These are phyloP conservation scores for Botryococcus braunii DNA, from an alignment of 163 green algal genomes.

Conservation along the genomic window DNA sequence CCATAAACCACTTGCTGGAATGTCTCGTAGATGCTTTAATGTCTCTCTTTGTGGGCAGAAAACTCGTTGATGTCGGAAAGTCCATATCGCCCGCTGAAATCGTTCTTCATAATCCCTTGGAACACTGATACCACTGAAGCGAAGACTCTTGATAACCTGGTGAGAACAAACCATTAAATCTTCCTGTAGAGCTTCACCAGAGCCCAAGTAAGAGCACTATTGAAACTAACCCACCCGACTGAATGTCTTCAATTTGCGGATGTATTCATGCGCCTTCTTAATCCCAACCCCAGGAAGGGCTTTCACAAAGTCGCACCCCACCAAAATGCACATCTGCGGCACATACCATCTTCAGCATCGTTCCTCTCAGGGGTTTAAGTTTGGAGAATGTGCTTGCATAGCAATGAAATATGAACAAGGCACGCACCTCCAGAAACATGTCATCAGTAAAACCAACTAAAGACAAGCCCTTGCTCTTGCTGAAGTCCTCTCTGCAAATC, in stretches of 20 bases:
- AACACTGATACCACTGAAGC: conserved; percentile 67
- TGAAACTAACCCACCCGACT: conserved; percentile 32
- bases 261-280: conserved; percentile 77
- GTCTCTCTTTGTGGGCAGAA: conserved; percentile 46
- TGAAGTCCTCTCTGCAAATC: conserved; percentile 62
- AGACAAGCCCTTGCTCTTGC: conserved; percentile 44
- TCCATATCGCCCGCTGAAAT: conserved; percentile 85
- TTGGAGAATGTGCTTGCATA: neutral
- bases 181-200: neutral
- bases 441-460: conserved; percentile 73
- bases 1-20: conserved; percentile 48
- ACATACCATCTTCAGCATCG: neutral
- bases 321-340: conserved; percentile 84
- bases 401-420: neutral
- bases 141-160: conserved; percentile 57
- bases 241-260: conserved; percentile 53
- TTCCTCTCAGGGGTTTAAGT: neutral
- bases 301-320: conserved; percentile 93
- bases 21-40: conserved; percentile 50
- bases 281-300: conserved; percentile 76
- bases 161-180: conserved; percentile 1
- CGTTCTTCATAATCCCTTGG: conserved; percentile 69
- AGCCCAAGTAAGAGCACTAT: neutral
- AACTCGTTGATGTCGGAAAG: conserved; percentile 88
- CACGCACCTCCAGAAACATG: conserved; percentile 68